Base-by-base conservation (phyloP, 257 asterid genomes). In the Rhazya stricta region DNA sequence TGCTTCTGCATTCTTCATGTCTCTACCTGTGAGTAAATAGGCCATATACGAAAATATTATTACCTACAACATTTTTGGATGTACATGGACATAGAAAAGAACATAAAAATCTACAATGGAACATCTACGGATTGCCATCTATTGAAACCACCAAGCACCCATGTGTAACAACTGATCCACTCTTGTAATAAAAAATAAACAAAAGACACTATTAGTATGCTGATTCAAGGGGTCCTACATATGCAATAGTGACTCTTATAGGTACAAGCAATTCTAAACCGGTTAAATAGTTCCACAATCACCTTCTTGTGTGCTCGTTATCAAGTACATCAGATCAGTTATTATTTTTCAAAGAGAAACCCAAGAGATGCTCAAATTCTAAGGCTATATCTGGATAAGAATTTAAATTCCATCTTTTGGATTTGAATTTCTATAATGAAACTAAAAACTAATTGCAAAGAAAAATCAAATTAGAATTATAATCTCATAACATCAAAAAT, bases 21-120 rank as follows among this genome's bases (percentile, higher is more conserved):
- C 91, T 86, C 77, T 87, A 18, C 90, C 98, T 91, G 89, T 32
- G 81, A 72, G 78, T 50, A 53, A 62, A 66, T 37, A 9, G 19
- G 32, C 50, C 50, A 37, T 66, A 37, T 37, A 66, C 71, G 50
- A 66, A 63, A 46, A 63, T 63, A 9, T 66, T 23, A 66, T 66
- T 23, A 3, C 37, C 71, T 37, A 66, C 48, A 66, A 66, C 46
- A 37, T 19, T 36, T 34, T 36, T 65, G 25, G 46, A 34, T 23
- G 34, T 18, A 8, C 13, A 36, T 9, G 15, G 56, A 50, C 5
- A 65, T 3, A 21, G 50, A 23, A 66, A 66, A 66, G 16, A 36
- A 23, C 48, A 36, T 36, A n/a, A 18, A 65, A 19, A 2, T 18
- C 36, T 19, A 65, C 45, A 19, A n/a, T 2, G 21, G 32, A 65